Evolutionary conservation across 305 asterid species (phyloP), one percentile per base, ranked within the genome.

Genomic region (Fraxinus greggii): DNA sequence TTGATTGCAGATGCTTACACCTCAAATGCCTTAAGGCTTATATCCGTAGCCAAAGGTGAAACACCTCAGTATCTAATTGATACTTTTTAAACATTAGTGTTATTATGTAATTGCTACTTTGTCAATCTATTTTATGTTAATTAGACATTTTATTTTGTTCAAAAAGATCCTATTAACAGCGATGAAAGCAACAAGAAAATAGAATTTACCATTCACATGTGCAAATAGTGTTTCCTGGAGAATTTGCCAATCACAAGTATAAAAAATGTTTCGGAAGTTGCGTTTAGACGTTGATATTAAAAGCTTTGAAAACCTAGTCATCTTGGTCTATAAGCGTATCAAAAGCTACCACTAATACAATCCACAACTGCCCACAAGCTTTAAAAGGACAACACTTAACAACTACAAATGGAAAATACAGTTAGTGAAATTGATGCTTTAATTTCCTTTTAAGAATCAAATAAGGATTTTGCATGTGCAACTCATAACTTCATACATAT

Each of bases 401-500:
- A 12, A 65, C 74, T 28, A 26, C 19, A 10, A 3, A 67, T 26
- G 40, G 40, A 67, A 13, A 19, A n/a, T 26, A 61, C 33, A 7
- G 33, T 79, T 51, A 36, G 59, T 35, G 70, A 42, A 36, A 38
- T 38, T 45, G 54, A 48, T 45, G 63, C 32, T 51, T 82, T 38
- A 10, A 38, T 77, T 45, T 79, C 75, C 54, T 21, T 28, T 80
- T 32, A 79, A 72, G 33, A 54, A 72, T 70, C 26, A 77, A 8
- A 23, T 28, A 42, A 15, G 15, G 70, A 76, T 35, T 32, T 63
- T 38, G 42, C 38, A 80, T 19, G 31, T 78, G 74, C 54, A 32
- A 24, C 63, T 35, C 36, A 61, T 54, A 26, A 31, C 78, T 38
- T 72, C 21, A 79, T 28, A 40, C 8, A 78, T 51, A 65, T 19